Evolutionary conservation across 2,329 filamentous ascomycete genomes (phyloP).

Genomic region (Fusarium ambrosium): DNA sequence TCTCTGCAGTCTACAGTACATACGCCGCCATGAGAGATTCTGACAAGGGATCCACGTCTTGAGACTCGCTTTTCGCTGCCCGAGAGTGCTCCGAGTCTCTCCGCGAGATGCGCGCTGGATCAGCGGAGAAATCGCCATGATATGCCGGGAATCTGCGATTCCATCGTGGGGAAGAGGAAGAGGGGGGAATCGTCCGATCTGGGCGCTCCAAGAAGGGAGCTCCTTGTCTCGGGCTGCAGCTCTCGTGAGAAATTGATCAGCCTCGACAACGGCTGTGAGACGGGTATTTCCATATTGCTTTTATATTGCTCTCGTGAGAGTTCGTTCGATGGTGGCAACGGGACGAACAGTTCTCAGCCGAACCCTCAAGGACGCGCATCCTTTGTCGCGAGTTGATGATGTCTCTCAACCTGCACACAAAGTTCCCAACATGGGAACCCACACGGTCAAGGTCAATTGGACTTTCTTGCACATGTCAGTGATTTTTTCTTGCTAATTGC

Average conservation of each 20-base stretch:
- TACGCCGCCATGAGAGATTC: slow-evolving; percentile 14
- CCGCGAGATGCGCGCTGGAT: slow-evolving; percentile 23
- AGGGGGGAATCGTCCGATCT: slow-evolving; percentile 33
- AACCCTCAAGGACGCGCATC: background rate
- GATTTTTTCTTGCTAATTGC: background rate
- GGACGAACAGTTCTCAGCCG: background rate
- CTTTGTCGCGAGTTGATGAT: slow-evolving; percentile 13
- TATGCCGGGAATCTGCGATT: slow-evolving; percentile 30
- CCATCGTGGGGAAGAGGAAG: slow-evolving; percentile 26
- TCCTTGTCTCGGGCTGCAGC: slow-evolving; percentile 13
- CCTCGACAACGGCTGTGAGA: slow-evolving; percentile 14
- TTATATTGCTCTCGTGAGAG: slow-evolving; percentile 11
- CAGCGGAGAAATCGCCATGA: slow-evolving; percentile 19
- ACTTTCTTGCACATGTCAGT: background rate
- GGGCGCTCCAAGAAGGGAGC: slow-evolving; percentile 9
- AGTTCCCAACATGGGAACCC: slow-evolving; percentile 6
- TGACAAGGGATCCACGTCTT: slow-evolving; percentile 39
- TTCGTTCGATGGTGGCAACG: slow-evolving; percentile 25
- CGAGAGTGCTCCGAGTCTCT: slow-evolving; percentile 43
- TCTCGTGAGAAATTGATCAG: background rate
- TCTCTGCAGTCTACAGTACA: background rate
- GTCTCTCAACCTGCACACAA: slow-evolving; percentile 23
- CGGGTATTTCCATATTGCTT: slow-evolving; percentile 18
- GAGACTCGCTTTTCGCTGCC: slow-evolving; percentile 15
- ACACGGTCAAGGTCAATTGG: slow-evolving; percentile 2